A percentile compares a stretch with the other conserved stretches of the same genome.
Evolutionary conservation across 345 rosid genomes (phyloP).

Genomic region (Sapria himalayana): DNA sequence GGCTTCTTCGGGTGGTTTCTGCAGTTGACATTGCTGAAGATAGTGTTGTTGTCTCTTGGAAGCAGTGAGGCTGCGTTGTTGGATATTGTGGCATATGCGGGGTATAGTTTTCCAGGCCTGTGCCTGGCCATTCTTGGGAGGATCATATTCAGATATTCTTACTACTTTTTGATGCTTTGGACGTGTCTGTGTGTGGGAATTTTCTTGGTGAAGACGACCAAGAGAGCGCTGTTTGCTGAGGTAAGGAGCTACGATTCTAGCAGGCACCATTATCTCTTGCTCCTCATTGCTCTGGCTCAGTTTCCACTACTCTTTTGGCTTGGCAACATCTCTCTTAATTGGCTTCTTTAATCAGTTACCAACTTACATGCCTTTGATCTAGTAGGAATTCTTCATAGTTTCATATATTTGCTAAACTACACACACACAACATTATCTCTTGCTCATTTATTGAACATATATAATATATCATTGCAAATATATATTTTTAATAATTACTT

Average conservation of each 20-base stretch:
- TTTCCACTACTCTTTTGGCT: conserved; percentile 82
- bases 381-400: no score
- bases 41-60: conserved; percentile 59
- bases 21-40: conserved; percentile 67
- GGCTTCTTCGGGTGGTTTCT: conserved; percentile 81
- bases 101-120: conserved; percentile 61
- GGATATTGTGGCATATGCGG: conserved; percentile 75
- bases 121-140: conserved; percentile 60
- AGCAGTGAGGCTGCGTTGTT: conserved; percentile 83
- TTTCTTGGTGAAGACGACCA: conserved; percentile 92
- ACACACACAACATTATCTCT: no score
- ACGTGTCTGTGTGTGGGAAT: conserved; percentile 65
- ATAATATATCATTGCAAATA: no score
- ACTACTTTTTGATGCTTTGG: conserved; percentile 69
- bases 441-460: no score
- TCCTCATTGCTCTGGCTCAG: conserved; percentile 74
- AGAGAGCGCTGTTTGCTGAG: conserved; percentile 82
- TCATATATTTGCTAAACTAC: no score
- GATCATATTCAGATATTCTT: conserved; percentile 42
- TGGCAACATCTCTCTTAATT: conserved; percentile 72
- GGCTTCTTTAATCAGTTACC: conserved; percentile 74
- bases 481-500: no score
- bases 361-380: no score
- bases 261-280: conserved; percentile 74
- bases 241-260: conserved; percentile 72